Base-by-base conservation (phyloP, 495 filamentous ascomycete genomes). In the Chaetomium fimeti region DNA sequence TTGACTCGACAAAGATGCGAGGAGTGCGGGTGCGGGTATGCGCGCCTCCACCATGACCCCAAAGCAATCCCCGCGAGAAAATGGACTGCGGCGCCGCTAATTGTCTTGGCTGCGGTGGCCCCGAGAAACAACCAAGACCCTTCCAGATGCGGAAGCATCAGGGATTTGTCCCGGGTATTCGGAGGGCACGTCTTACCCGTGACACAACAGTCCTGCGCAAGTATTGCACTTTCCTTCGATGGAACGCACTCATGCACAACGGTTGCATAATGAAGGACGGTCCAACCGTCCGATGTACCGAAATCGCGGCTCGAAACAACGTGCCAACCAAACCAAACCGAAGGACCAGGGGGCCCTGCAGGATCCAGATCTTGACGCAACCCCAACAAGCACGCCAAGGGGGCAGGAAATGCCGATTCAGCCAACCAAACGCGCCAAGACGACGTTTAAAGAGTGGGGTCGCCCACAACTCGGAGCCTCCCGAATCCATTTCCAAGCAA, bases 361-460 rank as follows among this genome's bases (percentile, higher is more conserved):
- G 48, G 24, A 52, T 27, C 20, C 45, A 49, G 45, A 49, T 49
- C 20, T 49, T 20, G 29, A 38, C 18, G 54, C 54, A 25, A 42
- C 8, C 8, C 54, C 38, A 16, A n/a, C 38, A 25, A n/a, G 55
- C 32, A 36, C 12, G 32, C 32, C 32, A 36, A 36, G 32, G 32
- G 32, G 32, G 5, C 8, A 13, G 25, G 36, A 9, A 57, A 45
- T 57, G 55, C 55, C 55, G 55, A 45, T 9, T 4, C 38, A 57
- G 38, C 38, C 55, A 57, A 57, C 55, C 36, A 57, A 15, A 16
- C 7, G 20, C 7, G 55, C 55, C 55, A 57, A 57, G 55, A 1
- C 55, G 6, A 43, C 40, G n/a, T 24, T 18, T 57, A 43, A 57
- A 42, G 24, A 57, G 32, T 57, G 36, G 54, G 20, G 32, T 43